A percentile compares a stretch with the other conserved stretches of the same genome.
phyloP scores from a whole-genome alignment of 202 grass and related monocot species.

The Panicum virgatum region DNA sequence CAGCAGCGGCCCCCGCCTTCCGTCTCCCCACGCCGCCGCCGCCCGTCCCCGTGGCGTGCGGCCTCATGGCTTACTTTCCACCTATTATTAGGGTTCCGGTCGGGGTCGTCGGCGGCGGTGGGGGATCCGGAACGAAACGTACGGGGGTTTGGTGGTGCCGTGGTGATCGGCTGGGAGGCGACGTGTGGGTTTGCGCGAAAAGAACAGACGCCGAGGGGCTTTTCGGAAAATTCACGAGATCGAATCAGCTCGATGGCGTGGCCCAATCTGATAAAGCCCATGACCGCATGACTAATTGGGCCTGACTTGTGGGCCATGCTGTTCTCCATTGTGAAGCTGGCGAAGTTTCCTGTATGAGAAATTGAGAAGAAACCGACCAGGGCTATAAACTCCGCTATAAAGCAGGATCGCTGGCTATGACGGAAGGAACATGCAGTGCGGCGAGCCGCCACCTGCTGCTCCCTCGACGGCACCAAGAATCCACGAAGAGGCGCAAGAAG shows the following conservation, averaged over 20 bases:
- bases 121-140: background rate
- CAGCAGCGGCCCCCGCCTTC: conserved; percentile 54
- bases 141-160: conserved; percentile 5
- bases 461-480: background rate
- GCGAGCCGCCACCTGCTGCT: background rate
- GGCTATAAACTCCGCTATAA: background rate
- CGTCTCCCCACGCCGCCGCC: conserved; percentile 49
- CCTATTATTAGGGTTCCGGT: conserved; percentile 33
- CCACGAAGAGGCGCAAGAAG: background rate
- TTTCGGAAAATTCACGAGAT: background rate
- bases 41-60: conserved; percentile 23
- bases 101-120: conserved; percentile 9
- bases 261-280: background rate
- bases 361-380: background rate
- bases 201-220: background rate
- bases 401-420: background rate
- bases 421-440: background rate
- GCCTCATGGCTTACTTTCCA: conserved; percentile 51
- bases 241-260: background rate
- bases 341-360: too few relatives aligned
- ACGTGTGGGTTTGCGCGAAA: background rate
- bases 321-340: too few relatives aligned
- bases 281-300: background rate
- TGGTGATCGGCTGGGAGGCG: background rate
- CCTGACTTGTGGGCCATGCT: background rate